Base-by-base conservation (phyloP, 331 rosid genomes). In the Pyrus hybrid region DNA sequence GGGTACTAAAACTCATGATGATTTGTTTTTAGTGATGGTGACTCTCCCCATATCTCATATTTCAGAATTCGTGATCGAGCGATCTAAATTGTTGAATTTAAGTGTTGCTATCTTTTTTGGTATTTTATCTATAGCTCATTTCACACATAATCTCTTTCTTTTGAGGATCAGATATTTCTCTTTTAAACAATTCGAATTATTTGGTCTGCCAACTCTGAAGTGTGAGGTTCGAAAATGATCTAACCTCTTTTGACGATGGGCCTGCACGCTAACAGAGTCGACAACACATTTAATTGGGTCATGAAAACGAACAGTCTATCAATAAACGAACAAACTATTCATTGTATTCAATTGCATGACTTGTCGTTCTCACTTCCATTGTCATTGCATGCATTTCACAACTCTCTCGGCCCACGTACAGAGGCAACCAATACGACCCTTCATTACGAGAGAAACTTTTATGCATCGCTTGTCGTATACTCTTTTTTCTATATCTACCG, bases 201-300 rank as follows among this genome's bases (percentile, higher is more conserved):
- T 37, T 37, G 45, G 45, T 37, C 45, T 1, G 45, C 4, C 4
- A 37, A 37, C 13, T 2, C 0, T 37, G 13, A 0, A 37, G 45
- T 37, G 1, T 37, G 13, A 37, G 45, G 13, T 10, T 37, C 45
- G 45, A 37, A 37, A 37, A 37, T 0, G 45, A 37, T 37, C 45
- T 37, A 37, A 37, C 45, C 5, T 43, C 1, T 43, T 43, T 43
- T 43, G 21, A 17, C 10, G 57, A 17, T 51, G 57, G 57, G 57
- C 9, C 1, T 51, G 57, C 21, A 17, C 21, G 57, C 8, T 6
- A 51, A 51, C 57, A 51, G 81, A 41, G 68, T 76, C 76, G 83
- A 63, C 51, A 72, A 64, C 78, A 64, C 80, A 86, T 71, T 84
- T 58, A 88, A 74, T 81, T 60, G 75, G 74, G 76, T 79, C 87